Conservation (phyloP, 208 protist species). For the Leishmania gerbilli region DNA sequence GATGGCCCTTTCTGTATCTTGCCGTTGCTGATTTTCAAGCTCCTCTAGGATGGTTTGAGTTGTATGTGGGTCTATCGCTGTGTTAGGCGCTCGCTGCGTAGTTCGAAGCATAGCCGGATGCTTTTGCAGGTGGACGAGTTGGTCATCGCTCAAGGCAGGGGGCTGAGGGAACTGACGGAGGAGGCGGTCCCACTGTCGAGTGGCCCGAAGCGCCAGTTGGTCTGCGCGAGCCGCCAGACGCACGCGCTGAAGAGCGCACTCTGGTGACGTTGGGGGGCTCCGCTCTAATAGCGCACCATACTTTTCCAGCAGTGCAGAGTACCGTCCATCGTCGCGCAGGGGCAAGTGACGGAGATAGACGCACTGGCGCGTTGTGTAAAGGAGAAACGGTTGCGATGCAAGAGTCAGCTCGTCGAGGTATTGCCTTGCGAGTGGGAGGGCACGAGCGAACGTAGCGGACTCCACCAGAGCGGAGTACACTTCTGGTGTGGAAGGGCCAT, state of each 20-base stretch:
- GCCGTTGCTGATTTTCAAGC: background rate
- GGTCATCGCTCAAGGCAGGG: conserved; percentile 26
- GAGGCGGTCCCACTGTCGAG: conserved; percentile 24
- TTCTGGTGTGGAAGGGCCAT: background rate
- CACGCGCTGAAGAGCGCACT: conserved; percentile 20
- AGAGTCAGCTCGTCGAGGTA: conserved; percentile 39
- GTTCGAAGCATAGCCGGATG: conserved; percentile 12
- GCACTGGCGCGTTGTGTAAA: conserved; percentile 47
- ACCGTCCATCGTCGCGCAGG: conserved; percentile 35
- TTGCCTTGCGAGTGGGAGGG: conserved; percentile 11
- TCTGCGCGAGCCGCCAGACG: conserved; percentile 40
- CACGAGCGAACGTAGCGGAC: conserved; percentile 10
- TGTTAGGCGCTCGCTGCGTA: background rate
- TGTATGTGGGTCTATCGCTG: background rate
- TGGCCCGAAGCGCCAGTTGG: conserved; percentile 27
- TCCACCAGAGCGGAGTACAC: conserved; percentile 8
- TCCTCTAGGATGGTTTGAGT: background rate
- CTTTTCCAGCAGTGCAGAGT: conserved; percentile 16
- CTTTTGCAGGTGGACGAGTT: conserved; percentile 20
- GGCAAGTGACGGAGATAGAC: conserved; percentile 47
- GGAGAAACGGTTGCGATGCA: conserved; percentile 37
- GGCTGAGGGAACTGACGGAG: conserved; percentile 9
- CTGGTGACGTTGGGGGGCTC: background rate
- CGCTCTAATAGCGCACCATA: background rate
- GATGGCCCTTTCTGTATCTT: background rate